Evolutionary conservation across 768 basidiomycete species (phyloP).

Genomic region (Lactifluus rugatus): DNA sequence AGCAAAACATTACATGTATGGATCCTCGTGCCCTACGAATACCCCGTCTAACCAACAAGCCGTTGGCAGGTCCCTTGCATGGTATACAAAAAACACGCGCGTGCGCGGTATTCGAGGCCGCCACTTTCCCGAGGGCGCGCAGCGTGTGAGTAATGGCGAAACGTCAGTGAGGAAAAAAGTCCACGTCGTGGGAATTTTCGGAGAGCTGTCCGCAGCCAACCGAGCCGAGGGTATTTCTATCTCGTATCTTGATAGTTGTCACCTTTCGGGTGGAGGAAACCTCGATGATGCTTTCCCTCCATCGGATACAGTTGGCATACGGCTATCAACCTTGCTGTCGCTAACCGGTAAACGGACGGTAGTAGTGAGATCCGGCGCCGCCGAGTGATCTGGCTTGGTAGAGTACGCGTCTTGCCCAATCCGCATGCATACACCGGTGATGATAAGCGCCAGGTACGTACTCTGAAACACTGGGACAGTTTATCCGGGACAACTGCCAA

Average conservation of each 20-base stretch:
- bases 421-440: conserved; percentile 8
- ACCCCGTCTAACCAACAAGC: too few relatives aligned
- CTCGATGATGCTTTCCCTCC: neutral
- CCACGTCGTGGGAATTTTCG: neutral
- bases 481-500: neutral
- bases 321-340: neutral
- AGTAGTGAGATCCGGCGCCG: neutral
- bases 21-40: too few relatives aligned
- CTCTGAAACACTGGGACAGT: neutral
- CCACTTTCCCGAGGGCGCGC: too few relatives aligned
- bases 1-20: too few relatives aligned
- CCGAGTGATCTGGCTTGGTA: neutral
- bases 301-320: neutral
- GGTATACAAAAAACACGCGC: too few relatives aligned
- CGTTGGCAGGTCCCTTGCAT: too few relatives aligned
- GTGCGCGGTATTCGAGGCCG: too few relatives aligned
- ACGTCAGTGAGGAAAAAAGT: neutral
- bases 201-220: neutral
- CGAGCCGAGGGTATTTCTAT: neutral
- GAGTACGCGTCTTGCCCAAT: conserved; percentile 1
- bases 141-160: too few relatives aligned
- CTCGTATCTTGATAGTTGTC: neutral
- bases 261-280: too few relatives aligned
- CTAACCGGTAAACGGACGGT: neutral
- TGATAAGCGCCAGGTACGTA: conserved; percentile 11